Evolutionary conservation across 768 basidiomycete species (phyloP), one percentile per base, ranked within the genome.

Genomic region (Galerina sulciceps): DNA sequence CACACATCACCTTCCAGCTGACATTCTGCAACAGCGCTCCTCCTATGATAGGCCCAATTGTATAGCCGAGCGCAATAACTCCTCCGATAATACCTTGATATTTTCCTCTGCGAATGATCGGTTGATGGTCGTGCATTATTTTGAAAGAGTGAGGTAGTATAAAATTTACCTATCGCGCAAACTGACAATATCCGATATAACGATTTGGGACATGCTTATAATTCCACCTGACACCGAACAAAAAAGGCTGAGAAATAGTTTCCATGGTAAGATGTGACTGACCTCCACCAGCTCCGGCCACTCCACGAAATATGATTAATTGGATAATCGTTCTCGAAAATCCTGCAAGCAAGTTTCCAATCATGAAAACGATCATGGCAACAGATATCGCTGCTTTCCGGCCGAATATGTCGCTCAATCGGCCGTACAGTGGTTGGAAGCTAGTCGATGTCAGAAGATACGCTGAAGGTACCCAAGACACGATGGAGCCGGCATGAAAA

Each of bases 11-110:
- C 59, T 82, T 75, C 89, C 89, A 90, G 49, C 79, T 79, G 4
- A 79, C 84, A 52, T 82, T 85, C 67, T 90, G 77, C 3, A 86
- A 78, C 38, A 91, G 71, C 0, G 80, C 80, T 53, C 90, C 89
- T 5, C 90, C 90, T 4, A 91, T 74, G 0, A 89, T 75, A 0
- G 90, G 90, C 0, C 90, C 89, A 4, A 88, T 76, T 0, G 84
- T 81, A 64, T 86, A 89, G 3, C 88, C 86, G 10, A 87, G 70
- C 1, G 86, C 85, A 17, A 79, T 70, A 8, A 79, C 72, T 4
- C 79, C 84, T 3, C 86, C 84, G 18, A 88, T 86, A 36, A 91
- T 87, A 1, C 90, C 90, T 64, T 90, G 88, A 65, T 90, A 92
- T 73, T 91, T 91, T 22, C 89, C 89, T 61, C 86, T 86, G 60